A percentile compares a stretch with the other conserved stretches of the same genome.
These are phyloP conservation scores for Gardenia jasminoides DNA, from an alignment of 257 asterid species.

Conservation along the genomic window DNA sequence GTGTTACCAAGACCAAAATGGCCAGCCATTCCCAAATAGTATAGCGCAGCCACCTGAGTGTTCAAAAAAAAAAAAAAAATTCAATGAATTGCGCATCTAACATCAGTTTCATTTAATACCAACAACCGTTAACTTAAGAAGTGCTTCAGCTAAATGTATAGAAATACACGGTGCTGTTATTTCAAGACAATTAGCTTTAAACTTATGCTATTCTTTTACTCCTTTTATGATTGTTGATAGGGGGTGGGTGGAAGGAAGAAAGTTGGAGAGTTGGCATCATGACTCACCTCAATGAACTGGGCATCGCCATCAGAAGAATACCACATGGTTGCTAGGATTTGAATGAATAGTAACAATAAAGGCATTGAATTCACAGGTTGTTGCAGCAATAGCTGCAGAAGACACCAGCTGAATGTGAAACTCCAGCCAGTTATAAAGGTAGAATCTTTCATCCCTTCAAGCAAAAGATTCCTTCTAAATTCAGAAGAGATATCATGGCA, in stretches of 20 bases:
- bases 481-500: background rate
- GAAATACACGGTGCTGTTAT: background rate
- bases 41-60: conserved; percentile 70
- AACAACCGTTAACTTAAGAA: background rate
- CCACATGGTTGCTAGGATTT: conserved; percentile 50
- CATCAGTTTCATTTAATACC: background rate
- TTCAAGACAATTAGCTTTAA: background rate
- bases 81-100: background rate
- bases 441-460: conserved; percentile 40
- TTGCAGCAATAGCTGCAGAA: conserved; percentile 78
- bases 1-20: conserved; percentile 94
- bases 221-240: background rate
- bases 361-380: conserved; percentile 81
- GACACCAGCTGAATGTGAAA: conserved; percentile 67
- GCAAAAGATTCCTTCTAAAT: conserved; percentile 19
- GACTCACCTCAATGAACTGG: conserved; percentile 83
- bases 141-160: background rate
- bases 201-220: too few species aligned
- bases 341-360: conserved; percentile 48
- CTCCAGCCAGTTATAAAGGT: conserved; percentile 55
- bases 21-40: conserved; percentile 86
- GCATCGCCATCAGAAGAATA: conserved; percentile 37
- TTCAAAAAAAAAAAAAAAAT: background rate
- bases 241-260: background rate
- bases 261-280: conserved; percentile 5